phyloP scores from a whole-genome alignment of 495 filamentous ascomycete genomes.

The Lichina pygmaea region DNA sequence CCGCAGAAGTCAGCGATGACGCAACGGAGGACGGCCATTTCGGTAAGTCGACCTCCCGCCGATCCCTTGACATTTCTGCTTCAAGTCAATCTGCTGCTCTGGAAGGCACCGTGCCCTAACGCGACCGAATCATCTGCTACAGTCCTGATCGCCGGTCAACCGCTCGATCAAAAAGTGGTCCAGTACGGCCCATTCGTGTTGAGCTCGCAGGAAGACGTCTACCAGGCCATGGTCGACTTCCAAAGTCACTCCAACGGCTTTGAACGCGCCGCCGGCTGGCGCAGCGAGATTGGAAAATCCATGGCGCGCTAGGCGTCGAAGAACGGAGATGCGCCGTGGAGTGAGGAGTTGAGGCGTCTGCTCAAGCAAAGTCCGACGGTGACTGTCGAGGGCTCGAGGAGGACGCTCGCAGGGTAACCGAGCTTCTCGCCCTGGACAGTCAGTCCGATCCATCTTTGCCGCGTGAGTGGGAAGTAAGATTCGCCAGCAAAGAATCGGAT shows the following conservation, averaged over 20 bases:
- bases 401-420: too few relatives aligned
- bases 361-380: too few relatives aligned
- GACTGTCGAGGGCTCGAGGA: too few relatives aligned
- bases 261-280: constrained; percentile 59
- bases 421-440: too few relatives aligned
- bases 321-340: too few relatives aligned
- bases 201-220: constrained; percentile 58
- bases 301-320: constrained; percentile 18
- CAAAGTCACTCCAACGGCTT: constrained; percentile 71
- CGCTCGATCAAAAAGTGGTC: constrained; percentile 73
- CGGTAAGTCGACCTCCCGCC: constrained; percentile 11
- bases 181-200: constrained; percentile 94
- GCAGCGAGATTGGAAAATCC: constrained; percentile 83
- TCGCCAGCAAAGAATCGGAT: too few relatives aligned
- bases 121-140: not conserved
- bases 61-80: too few relatives aligned
- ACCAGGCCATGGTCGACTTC: constrained; percentile 75
- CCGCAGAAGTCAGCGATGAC: constrained; percentile 37
- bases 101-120: too few relatives aligned
- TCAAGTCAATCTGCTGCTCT: too few relatives aligned
- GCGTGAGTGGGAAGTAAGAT: too few relatives aligned
- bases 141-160: constrained; percentile 61
- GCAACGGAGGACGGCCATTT: constrained; percentile 41
- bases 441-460: too few relatives aligned
- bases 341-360: too few relatives aligned